phyloP scores from a whole-genome alignment of 345 rosid species.

The Arabidopsis suecica region DNA sequence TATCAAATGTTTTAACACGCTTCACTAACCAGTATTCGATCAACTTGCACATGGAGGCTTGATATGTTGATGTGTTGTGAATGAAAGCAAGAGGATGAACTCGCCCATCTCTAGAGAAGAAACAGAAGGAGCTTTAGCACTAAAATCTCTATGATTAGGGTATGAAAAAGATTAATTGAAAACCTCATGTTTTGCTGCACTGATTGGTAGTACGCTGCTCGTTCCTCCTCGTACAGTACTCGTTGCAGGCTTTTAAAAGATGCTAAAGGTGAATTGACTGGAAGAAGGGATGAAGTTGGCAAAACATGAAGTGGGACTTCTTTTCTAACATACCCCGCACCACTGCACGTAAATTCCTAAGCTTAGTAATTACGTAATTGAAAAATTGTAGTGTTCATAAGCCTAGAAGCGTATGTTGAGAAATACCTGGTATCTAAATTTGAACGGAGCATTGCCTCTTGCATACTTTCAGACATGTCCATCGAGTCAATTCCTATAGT shows the following conservation, averaged over 20 bases:
- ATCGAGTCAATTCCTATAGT: constrained; percentile 69
- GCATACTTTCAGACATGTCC: constrained; percentile 99
- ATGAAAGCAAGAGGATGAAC: constrained; percentile 88
- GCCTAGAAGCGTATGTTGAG: neutral
- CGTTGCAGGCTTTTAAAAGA: constrained; percentile 90
- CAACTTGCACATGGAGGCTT: constrained; percentile 94
- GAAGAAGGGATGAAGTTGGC: constrained; percentile 74
- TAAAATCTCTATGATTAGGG: constrained; percentile 26
- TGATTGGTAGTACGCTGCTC: constrained; percentile 83
- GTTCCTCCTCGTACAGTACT: constrained; percentile 86
- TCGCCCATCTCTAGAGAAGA: constrained; percentile 63
- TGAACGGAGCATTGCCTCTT: constrained; percentile 96
- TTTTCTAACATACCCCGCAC: constrained; percentile 81
- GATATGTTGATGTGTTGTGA: constrained; percentile 94
- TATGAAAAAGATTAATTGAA: constrained; percentile 19
- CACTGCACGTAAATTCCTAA: constrained; percentile 54
- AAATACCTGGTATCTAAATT: constrained; percentile 90
- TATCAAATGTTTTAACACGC: constrained; percentile 3
- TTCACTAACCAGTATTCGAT: constrained; percentile 89
- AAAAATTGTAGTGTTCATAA: neutral
- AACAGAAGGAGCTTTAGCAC: constrained; percentile 27
- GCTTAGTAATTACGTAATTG: constrained; percentile 31
- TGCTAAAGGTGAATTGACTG: constrained; percentile 72
- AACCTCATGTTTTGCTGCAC: constrained; percentile 75
- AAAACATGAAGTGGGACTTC: constrained; percentile 87